Evolutionary conservation across 1,284 basidiomycete genomes (phyloP).

Genomic region (Moniliophthora roreri): DNA sequence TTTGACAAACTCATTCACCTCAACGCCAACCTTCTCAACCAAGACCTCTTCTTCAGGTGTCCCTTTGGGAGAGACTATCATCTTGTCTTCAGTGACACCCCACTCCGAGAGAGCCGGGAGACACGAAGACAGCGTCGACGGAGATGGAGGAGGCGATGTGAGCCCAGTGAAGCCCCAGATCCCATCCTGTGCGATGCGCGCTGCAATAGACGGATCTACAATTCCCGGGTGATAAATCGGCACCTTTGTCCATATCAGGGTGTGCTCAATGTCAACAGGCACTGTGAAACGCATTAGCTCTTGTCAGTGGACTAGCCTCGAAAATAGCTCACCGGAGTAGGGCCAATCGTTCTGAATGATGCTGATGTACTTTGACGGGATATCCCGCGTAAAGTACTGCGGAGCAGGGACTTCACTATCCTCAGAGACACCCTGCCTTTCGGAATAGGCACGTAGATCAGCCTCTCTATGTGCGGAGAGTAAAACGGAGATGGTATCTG

Average conservation of each 20-base stretch:
- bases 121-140: conserved; percentile 53
- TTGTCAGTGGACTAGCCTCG: not conserved
- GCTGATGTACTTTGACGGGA: conserved; percentile 57
- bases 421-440: conserved; percentile 7
- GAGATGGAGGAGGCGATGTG: conserved; percentile 57
- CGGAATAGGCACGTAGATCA: not conserved
- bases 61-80: conserved; percentile 49
- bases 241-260: conserved; percentile 71
- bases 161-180: conserved; percentile 77
- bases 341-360: conserved; percentile 85
- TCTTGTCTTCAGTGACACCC: conserved; percentile 61
- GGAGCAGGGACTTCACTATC: conserved; percentile 31
- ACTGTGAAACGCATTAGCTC: conserved; percentile 39
- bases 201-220: conserved; percentile 42
- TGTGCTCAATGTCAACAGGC: conserved; percentile 71
- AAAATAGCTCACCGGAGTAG: conserved; percentile 58
- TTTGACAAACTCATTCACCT: conserved; percentile 63
- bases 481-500: conserved; percentile 58
- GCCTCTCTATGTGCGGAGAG: conserved; percentile 39
- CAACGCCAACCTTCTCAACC: conserved; percentile 49
- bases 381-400: conserved; percentile 64
- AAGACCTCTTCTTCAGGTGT: conserved; percentile 52
- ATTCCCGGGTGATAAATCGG: conserved; percentile 63
- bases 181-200: conserved; percentile 66
- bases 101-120: conserved; percentile 66